Evolutionary conservation across 2,329 filamentous ascomycete genomes (phyloP).

Genomic region (Nemania serpens): DNA sequence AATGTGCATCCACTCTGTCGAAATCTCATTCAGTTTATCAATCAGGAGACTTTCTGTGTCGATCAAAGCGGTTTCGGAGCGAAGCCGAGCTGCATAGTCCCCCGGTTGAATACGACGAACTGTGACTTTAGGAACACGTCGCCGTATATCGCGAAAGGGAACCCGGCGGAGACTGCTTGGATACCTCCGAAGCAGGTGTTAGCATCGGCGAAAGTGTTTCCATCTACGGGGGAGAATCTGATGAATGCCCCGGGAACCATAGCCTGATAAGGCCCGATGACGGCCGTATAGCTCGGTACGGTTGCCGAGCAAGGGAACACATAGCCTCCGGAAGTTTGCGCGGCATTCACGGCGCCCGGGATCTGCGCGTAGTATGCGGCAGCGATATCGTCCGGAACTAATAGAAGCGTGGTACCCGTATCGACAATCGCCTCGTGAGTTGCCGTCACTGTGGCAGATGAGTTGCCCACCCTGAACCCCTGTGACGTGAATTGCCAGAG

Average conservation of each 20-base stretch:
- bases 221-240: conserved; percentile 51
- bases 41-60: no score
- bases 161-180: conserved; percentile 58
- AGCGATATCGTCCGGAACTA: conserved; percentile 57
- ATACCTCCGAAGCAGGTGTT: conserved; percentile 68
- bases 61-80: conserved; percentile 44
- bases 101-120: conserved; percentile 66
- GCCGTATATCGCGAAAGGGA: conserved; percentile 68
- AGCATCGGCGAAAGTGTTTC: conserved; percentile 56
- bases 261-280: conserved; percentile 36
- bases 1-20: no score
- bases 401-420: conserved; percentile 69
- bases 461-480: conserved; percentile 57
- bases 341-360: conserved; percentile 50
- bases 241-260: conserved; percentile 45
- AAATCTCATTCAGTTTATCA: no score
- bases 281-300: conserved; percentile 48
- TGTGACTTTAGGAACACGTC: conserved; percentile 73
- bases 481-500: conserved; percentile 67
- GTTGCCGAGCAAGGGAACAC: conserved; percentile 57
- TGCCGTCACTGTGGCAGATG: conserved; percentile 15
- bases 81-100: conserved; percentile 52
- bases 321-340: conserved; percentile 55
- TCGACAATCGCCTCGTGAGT: conserved; percentile 53
- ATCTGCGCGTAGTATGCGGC: conserved; percentile 63